These are phyloP conservation scores for Edaphochlamys debaryana DNA, from an alignment of 139 green algal species.

Conservation along the genomic window DNA sequence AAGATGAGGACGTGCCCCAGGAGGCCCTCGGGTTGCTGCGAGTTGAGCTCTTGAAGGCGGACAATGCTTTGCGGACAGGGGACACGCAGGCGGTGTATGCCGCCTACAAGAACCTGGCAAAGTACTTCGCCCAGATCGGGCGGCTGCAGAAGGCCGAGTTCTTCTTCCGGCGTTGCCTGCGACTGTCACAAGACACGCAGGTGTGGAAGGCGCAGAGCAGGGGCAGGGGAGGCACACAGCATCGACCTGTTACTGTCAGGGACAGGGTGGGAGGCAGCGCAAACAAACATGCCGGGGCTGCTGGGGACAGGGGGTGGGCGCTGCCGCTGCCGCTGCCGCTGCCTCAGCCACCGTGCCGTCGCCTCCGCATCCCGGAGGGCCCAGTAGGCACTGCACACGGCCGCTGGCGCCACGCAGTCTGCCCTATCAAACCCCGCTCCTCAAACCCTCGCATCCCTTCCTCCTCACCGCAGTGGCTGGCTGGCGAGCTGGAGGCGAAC, in stretches of 20 bases:
- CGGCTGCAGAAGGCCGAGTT: constrained; percentile 55
- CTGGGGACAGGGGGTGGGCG: not conserved
- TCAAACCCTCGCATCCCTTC: too few species aligned
- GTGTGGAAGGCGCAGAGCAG: too few species aligned
- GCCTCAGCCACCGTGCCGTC: too few species aligned
- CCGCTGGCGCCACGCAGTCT: too few species aligned
- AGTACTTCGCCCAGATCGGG: constrained; percentile 62
- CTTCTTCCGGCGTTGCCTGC: constrained; percentile 62
- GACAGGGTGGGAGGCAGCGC: too few species aligned
- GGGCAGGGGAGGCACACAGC: too few species aligned
- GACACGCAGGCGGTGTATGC: constrained; percentile 48
- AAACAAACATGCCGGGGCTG: too few species aligned
- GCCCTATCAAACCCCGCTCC: too few species aligned
- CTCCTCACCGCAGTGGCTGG: constrained; percentile 44
- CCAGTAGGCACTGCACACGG: too few species aligned
- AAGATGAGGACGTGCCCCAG: constrained; percentile 49
- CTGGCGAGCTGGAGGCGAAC: constrained; percentile 67
- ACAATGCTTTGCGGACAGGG: constrained; percentile 32
- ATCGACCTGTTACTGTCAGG: too few species aligned
- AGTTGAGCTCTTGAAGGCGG: constrained; percentile 57
- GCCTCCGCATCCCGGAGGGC: too few species aligned
- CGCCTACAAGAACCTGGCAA: constrained; percentile 57
- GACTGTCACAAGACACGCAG: constrained; percentile 38
- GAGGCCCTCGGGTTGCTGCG: constrained; percentile 58
- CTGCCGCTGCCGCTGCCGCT: too few species aligned